Evolutionary conservation across 78 protist genomes (phyloP).

Genomic region (Andalucia godoyi): DNA sequence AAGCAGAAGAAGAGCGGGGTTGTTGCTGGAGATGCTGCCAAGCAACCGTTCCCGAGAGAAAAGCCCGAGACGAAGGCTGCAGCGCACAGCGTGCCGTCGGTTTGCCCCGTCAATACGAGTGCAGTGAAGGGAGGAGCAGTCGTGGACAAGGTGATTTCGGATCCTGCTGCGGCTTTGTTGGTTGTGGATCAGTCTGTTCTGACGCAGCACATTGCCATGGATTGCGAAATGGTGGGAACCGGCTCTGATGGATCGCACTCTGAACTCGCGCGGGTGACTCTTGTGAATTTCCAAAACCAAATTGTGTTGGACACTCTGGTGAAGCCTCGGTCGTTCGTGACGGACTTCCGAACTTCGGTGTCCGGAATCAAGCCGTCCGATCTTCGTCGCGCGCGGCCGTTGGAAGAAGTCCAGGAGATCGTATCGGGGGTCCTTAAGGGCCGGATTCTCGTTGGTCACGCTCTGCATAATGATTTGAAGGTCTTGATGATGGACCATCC

Average conservation of each 20-base stretch:
- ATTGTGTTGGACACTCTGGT: conserved; percentile 1
- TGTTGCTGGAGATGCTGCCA: too few relatives aligned
- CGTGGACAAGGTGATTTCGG: too few relatives aligned
- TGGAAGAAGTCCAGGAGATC: not conserved
- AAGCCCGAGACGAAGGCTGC: too few relatives aligned
- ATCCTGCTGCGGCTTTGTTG: too few relatives aligned
- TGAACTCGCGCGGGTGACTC: conserved; percentile 8
- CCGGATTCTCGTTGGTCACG: conserved; percentile 21
- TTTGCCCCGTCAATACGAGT: too few relatives aligned
- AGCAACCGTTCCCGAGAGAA: too few relatives aligned
- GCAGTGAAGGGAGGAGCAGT: too few relatives aligned
- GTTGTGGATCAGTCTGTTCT: too few relatives aligned
- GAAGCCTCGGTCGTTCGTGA: not conserved
- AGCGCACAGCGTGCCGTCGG: too few relatives aligned
- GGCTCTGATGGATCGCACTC: not conserved
- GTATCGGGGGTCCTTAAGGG: not conserved
- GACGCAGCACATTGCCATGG: conserved; percentile 17
- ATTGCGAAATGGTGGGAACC: conserved; percentile 41
- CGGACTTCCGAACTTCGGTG: conserved; percentile 18
- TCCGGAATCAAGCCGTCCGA: conserved; percentile 9
- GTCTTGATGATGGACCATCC: conserved; percentile 16
- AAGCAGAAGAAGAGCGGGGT: too few relatives aligned
- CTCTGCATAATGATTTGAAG: not conserved
- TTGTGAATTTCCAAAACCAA: not conserved
- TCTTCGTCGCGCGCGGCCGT: not conserved